Evolutionary conservation across 192 early-diverging fungal species (phyloP).

Genomic region (Coemansia sp.): DNA sequence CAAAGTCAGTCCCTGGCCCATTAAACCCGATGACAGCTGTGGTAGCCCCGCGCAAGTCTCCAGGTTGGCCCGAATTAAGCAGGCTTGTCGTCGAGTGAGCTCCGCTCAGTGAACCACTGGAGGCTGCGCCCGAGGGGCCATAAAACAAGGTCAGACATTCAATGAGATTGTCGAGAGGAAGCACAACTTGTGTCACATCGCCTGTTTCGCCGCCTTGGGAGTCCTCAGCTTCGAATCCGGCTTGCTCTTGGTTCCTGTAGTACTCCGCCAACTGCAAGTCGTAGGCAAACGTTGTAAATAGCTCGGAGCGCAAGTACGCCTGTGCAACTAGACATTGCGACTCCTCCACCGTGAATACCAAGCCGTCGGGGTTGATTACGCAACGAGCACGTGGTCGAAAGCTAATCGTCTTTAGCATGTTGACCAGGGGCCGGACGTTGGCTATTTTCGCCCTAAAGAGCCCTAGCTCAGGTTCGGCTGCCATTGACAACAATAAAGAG

Average conservation of each 20-base stretch:
- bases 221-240: constrained; percentile 1
- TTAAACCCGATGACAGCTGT: constrained; percentile 40
- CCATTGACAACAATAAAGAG: neutral
- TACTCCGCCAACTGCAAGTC: constrained; percentile 19
- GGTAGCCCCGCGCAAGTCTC: constrained; percentile 41
- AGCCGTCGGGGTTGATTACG: constrained; percentile 34
- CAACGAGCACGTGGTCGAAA: constrained; percentile 38
- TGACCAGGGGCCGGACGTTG: constrained; percentile 55
- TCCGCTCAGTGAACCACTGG: neutral
- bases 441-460: constrained; percentile 43
- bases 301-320: constrained; percentile 34
- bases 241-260: constrained; percentile 6
- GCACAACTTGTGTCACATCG: constrained; percentile 23
- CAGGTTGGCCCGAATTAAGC: constrained; percentile 17
- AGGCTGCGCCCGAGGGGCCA: constrained; percentile 21
- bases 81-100: constrained; percentile 10
- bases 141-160: constrained; percentile 51
- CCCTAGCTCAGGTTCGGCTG: neutral
- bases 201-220: constrained; percentile 8
- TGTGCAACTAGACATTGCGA: constrained; percentile 47
- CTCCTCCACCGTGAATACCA: constrained; percentile 50
- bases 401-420: constrained; percentile 54
- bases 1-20: constrained; percentile 41
- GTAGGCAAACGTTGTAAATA: constrained; percentile 38
- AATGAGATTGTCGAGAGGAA: constrained; percentile 46